Conservation (phyloP, 1,284 basidiomycete genomes). For the Ceratobasidium papillatum region DNA sequence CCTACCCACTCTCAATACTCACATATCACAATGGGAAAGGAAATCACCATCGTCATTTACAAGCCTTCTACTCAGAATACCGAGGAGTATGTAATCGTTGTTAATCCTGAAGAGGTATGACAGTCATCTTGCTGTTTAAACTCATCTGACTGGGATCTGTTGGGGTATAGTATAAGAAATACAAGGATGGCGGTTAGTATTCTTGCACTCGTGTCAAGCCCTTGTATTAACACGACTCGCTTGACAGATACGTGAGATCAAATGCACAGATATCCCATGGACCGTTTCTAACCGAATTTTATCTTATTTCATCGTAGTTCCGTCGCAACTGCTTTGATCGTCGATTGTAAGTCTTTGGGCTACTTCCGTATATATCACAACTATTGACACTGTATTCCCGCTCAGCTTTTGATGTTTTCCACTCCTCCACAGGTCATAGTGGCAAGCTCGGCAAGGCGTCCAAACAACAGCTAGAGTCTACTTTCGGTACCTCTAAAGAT, state of each 20-base stretch:
- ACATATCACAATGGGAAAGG: slow-evolving; percentile 33
- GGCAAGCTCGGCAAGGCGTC: slow-evolving; percentile 74
- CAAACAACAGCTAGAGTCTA: slow-evolving; percentile 77
- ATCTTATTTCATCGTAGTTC: slow-evolving; percentile 56
- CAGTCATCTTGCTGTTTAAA: background rate
- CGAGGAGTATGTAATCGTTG: slow-evolving; percentile 74
- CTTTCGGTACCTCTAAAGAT: slow-evolving; percentile 72
- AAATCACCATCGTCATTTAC: slow-evolving; percentile 63
- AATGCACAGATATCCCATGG: background rate
- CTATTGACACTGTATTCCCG: slow-evolving; percentile 50
- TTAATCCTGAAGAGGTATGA: slow-evolving; percentile 71
- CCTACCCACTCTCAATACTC: background rate
- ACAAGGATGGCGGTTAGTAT: slow-evolving; percentile 75
- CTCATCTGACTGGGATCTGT: slow-evolving; percentile 41
- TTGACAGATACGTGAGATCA: slow-evolving; percentile 68
- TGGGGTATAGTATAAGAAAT: slow-evolving; percentile 70
- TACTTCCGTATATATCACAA: slow-evolving; percentile 13
- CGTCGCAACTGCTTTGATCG: slow-evolving; percentile 71
- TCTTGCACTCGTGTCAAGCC: slow-evolving; percentile 45
- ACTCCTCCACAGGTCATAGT: slow-evolving; percentile 73
- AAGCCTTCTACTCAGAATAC: slow-evolving; percentile 74
- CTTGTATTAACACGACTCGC: slow-evolving; percentile 45
- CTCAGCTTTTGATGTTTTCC: slow-evolving; percentile 59
- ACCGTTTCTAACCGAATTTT: slow-evolving; percentile 32
- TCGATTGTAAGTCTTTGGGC: slow-evolving; percentile 67